These are phyloP conservation scores for Stagonosporopsis cucurbitacearum DNA, from an alignment of 2,329 filamentous ascomycete species.

Conservation along the genomic window DNA sequence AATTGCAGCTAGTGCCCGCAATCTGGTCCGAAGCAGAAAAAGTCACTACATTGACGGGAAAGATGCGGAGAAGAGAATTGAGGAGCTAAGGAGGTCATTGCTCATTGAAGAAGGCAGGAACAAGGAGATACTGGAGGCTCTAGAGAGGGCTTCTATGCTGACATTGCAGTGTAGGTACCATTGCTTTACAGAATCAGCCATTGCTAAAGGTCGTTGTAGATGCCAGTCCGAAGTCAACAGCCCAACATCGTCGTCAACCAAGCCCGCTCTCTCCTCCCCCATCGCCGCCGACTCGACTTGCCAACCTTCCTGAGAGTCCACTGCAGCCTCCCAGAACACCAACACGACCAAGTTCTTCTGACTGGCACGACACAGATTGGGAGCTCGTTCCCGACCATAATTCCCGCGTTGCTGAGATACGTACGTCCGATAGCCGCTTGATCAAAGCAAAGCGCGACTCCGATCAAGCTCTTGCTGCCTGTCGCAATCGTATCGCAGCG, in stretches of 20 bases:
- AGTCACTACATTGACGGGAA: slow-evolving; percentile 40
- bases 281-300: slow-evolving; percentile 38
- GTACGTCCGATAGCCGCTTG: slow-evolving; percentile 43
- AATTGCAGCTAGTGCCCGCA: slow-evolving; percentile 43
- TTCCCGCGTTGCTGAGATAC: slow-evolving; percentile 25
- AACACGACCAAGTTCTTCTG: slow-evolving; percentile 27
- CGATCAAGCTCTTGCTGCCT: slow-evolving; percentile 45
- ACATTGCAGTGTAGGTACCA: slow-evolving; percentile 45
- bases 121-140: slow-evolving; percentile 45
- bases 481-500: slow-evolving; percentile 43
- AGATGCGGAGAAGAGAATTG: slow-evolving; percentile 44
- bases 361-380: slow-evolving; percentile 34
- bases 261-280: slow-evolving; percentile 44
- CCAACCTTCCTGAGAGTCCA: slow-evolving; percentile 23
- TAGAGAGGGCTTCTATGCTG: slow-evolving; percentile 46
- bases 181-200: neutral
- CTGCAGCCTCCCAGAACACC: slow-evolving; percentile 32
- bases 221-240: slow-evolving; percentile 30
- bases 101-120: slow-evolving; percentile 46
- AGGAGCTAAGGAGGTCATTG: slow-evolving; percentile 39
- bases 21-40: slow-evolving; percentile 41
- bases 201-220: slow-evolving; percentile 27
- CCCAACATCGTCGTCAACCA: slow-evolving; percentile 28
- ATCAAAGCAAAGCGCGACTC: slow-evolving; percentile 48
- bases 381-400: slow-evolving; percentile 16